Evolutionary conservation across 202 grass and related monocot species (phyloP).

Genomic region (Schoenoplectus triqueter): DNA sequence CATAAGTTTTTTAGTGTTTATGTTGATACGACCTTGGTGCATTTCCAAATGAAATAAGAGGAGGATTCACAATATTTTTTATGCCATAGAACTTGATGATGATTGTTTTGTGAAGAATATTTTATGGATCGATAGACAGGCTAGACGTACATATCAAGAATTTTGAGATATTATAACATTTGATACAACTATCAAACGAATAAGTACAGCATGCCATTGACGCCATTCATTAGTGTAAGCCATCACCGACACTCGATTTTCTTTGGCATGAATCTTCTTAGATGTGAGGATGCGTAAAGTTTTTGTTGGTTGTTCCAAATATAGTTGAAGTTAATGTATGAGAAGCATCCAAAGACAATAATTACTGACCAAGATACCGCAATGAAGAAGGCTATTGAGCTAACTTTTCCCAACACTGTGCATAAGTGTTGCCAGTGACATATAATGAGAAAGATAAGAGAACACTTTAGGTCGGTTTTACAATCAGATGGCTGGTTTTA

Average conservation of each 20-base stretch:
- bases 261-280: neutral
- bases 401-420: neutral
- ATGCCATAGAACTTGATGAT: too few relatives aligned
- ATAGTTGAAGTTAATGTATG: neutral
- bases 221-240: neutral
- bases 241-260: neutral
- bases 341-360: neutral
- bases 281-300: neutral
- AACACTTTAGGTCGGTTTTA: neutral
- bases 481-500: neutral
- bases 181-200: neutral
- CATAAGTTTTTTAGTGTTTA: neutral
- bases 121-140: too few relatives aligned
- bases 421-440: neutral
- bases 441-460: neutral
- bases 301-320: neutral
- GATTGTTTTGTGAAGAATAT: too few relatives aligned
- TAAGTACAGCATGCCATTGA: neutral
- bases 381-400: neutral
- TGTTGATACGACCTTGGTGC: neutral
- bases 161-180: too few relatives aligned
- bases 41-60: neutral
- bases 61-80: neutral
- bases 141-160: neutral
- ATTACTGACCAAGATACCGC: neutral